These are phyloP conservation scores for Eleusine indica DNA, from an alignment of 176 grass and related monocot genomes.

Conservation along the genomic window DNA sequence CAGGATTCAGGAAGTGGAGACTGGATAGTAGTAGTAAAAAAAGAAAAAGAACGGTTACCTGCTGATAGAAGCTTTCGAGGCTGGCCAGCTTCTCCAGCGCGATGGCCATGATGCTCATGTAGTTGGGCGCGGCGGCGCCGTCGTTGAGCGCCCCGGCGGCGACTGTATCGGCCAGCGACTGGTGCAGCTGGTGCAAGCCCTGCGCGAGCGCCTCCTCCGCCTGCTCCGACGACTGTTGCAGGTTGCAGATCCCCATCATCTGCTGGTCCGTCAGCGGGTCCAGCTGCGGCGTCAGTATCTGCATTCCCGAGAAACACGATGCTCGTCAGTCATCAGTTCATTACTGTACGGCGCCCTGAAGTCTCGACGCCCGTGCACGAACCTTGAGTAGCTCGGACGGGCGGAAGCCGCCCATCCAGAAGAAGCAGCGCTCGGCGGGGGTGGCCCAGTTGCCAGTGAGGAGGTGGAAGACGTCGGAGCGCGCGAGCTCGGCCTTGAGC, in stretches of 20 bases:
- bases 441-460: constrained; percentile 79
- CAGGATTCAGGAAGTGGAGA: not conserved
- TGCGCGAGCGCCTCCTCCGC: constrained; percentile 86
- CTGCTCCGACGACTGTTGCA: constrained; percentile 91
- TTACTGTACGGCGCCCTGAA: constrained; percentile 1
- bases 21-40: not conserved
- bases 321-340: too few relatives aligned
- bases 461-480: constrained; percentile 87
- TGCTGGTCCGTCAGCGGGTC: constrained; percentile 93
- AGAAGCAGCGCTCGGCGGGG: constrained; percentile 82
- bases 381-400: constrained; percentile 97
- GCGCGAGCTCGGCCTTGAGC: constrained; percentile 66
- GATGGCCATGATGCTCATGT: constrained; percentile 65
- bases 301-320: constrained; percentile 21
- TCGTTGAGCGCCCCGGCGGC: constrained; percentile 69
- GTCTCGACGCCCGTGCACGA: not conserved
- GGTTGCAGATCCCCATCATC: constrained; percentile 64
- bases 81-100: constrained; percentile 73
- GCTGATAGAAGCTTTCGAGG: constrained; percentile 80
- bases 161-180: constrained; percentile 63
- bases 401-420: constrained; percentile 99
- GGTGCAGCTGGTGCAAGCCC: constrained; percentile 81
- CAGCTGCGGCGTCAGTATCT: constrained; percentile 75
- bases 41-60: constrained; percentile 44
- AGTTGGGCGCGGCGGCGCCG: constrained; percentile 52